Percentiles rank a stretch among this genome's conserved stretches.
Conservation (phyloP, 1,284 basidiomycete species). For the Mycena sp. region DNA sequence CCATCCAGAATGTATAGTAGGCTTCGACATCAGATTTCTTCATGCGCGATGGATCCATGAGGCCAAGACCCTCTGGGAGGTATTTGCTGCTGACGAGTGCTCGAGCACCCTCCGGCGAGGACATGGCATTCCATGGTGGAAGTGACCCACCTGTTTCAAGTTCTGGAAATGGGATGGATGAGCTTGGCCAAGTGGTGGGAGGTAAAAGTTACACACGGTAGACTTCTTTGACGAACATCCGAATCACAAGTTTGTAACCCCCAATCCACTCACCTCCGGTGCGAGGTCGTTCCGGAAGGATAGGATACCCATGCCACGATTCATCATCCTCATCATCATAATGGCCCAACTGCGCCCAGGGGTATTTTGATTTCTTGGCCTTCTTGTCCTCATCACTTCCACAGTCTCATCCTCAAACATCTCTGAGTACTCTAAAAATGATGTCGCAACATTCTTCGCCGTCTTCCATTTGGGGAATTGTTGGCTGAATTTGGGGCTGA, state of each 20-base stretch:
- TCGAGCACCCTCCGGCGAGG: neutral
- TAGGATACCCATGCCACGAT: neutral
- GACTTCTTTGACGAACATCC: neutral
- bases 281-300: neutral
- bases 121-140: neutral
- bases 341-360: neutral
- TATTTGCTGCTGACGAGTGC: neutral
- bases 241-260: neutral
- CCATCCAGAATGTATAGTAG: neutral
- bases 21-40: neutral
- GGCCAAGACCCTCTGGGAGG: neutral
- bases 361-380: neutral
- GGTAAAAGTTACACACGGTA: neutral
- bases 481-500: no score
- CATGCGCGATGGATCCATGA: neutral
- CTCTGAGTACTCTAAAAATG: neutral
- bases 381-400: neutral
- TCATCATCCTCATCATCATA: neutral
- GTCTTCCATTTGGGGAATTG: conserved; percentile 1
- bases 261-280: neutral
- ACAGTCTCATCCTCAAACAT: neutral
- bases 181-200: neutral
- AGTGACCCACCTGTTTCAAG: neutral
- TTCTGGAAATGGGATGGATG: neutral
- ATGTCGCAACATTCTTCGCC: neutral